Base-by-base conservation (phyloP, 768 basidiomycete species). In the Ramaria sp. region DNA sequence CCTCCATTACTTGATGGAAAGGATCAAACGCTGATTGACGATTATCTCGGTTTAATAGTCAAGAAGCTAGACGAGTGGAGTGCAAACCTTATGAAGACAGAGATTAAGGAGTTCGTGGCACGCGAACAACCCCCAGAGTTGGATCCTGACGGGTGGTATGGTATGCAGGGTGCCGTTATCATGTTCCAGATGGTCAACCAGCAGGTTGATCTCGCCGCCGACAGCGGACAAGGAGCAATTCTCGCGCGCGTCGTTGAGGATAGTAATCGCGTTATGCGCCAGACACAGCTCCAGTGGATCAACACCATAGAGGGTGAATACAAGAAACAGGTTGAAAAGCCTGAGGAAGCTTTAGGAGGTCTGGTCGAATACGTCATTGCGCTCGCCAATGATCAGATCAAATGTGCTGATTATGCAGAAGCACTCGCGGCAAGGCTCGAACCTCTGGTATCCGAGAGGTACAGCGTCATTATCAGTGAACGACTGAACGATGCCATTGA, bases 171-270 rank as follows among this genome's bases (percentile, higher is more conserved):
- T 41, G 85, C 94, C 16, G 81, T 95, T 50, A 96, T 98, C 62
- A 74, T 99, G 57, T 98, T 97, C 77, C 89, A 96, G 69, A 93
- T 98, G 86, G 85, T 97, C 61, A 98, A 94, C 67, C 91, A 95
- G 68, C 95, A 97, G 67, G 78, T 92, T 56, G 95, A 98, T 63
- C 77, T 92, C 15, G 94, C 94, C 8, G 85, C 87, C 59, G 96
- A 98, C 66, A 98, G 93, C 61, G 89, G 90, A 5, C 96, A 98
- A 66, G 93, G 92, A 32, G 82, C 86, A 1, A 95, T 98, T 58
- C 78, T 99, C 32, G 83, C 92, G 16, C 83, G 87, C 8, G 93
- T 96, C 54, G 82, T 98, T 38, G 79, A 82, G 57, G 96, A 98
- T 67, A 77, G 79, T 58, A 85, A 86, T 61, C 83, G 90, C 34